Percentiles rank a stretch among this genome's conserved stretches.
Conservation (phyloP, 2,329 filamentous ascomycete genomes). For the Juglanconis juglandina region DNA sequence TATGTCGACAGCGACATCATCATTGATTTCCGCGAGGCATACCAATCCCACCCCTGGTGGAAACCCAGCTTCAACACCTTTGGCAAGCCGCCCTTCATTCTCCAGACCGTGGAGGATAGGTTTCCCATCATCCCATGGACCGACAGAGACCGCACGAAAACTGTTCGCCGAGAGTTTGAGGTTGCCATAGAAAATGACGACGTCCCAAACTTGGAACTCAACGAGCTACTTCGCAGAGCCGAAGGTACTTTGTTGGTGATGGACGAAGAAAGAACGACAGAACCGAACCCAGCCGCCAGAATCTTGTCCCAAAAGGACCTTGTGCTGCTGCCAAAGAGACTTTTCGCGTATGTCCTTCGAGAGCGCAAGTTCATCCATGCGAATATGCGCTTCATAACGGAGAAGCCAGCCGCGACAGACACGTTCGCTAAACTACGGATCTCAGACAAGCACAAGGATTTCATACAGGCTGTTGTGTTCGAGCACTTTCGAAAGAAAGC, state of each 20-base stretch:
- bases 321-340: neutral
- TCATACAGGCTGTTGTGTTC: neutral
- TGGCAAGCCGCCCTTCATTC: too few species aligned
- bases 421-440: neutral
- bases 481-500: neutral
- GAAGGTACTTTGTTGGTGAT: too few species aligned
- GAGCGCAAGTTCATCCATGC: neutral
- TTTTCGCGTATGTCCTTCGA: neutral
- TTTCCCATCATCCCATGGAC: too few species aligned
- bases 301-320: neutral
- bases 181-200: too few species aligned
- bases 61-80: neutral
- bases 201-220: too few species aligned
- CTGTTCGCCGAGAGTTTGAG: too few species aligned
- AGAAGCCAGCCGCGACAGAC: too few species aligned
- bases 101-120: too few species aligned
- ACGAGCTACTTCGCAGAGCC: too few species aligned
- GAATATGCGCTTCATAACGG: neutral
- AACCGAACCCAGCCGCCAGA: too few species aligned
- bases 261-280: too few species aligned
- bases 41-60: conserved; percentile 1
- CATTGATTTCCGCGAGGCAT: conserved; percentile 6
- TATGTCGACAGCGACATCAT: conserved; percentile 10
- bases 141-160: too few species aligned
- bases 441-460: neutral